Base-by-base conservation (phyloP, 2,329 filamentous ascomycete genomes). In the Trichoderma sp. region DNA sequence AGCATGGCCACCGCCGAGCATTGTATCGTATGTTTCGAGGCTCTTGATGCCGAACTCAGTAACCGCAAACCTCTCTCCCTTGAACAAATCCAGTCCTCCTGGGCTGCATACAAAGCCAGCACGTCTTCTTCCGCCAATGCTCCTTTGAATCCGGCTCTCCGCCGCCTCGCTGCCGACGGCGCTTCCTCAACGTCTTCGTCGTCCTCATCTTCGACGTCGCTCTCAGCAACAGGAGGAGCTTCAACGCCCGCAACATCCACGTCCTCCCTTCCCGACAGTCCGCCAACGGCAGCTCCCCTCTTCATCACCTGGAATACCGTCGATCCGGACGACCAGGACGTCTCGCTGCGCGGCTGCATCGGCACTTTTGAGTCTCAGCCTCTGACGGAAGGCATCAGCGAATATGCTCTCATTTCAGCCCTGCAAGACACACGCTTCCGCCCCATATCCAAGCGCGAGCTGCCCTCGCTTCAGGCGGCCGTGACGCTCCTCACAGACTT, bases 231-330 rank as follows among this genome's bases (percentile, higher is more conserved):
- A 68, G 82, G 81, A 33, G 79, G 83, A 2, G 83, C 80, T 2
- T 83, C 83, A 10, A 83, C 83, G 10, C 80, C 84, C 4, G 81
- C 79, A 13, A 85, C 83, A 1, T 83, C 82, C 16, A 81, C 77
- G 14, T 79, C 82, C 40, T 84, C 80, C 33, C 78, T 81, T 27
- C 75, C 81, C 16, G 75, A 69, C 10, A 27, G 69, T 56, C 77
- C 76, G 73, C 77, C 76, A 73, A 80, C 80, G 69, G 85, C 87
- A 53, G 88, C 90, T 71, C 95, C 95, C 0, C 86, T 98, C 49
- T 98, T 98, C 78, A 92, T 99, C 58, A 97, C 94, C 8, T 98
- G 95, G 94, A 97, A 97, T 82, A 93, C 88, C 0, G 74, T 93
- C 53, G 56, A 59, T 67, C 76, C 73, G 11, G 71, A 76, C 35